These are phyloP conservation scores for Ascosphaera acerosa DNA, from an alignment of 2,329 filamentous ascomycete species.

Conservation along the genomic window DNA sequence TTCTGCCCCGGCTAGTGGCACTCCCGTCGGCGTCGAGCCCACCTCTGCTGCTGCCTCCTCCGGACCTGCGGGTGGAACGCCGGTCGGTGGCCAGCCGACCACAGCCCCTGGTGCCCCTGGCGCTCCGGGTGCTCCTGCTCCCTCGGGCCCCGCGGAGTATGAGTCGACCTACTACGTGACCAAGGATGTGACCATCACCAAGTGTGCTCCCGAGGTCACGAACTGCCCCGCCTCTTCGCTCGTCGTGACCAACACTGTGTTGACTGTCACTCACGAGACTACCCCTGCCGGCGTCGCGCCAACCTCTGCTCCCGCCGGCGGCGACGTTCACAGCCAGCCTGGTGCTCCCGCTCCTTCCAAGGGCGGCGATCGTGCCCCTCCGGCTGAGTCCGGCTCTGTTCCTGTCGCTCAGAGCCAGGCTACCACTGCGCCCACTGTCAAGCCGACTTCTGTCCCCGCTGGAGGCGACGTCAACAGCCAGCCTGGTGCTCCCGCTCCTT, in stretches of 20 bases:
- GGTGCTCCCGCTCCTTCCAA: no score
- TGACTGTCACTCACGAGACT: neutral
- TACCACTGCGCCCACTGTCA: no score
- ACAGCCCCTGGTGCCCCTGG: neutral
- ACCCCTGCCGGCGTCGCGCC: conserved; percentile 1
- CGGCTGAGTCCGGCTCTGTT: no score
- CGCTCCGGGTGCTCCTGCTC: no score
- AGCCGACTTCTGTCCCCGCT: no score
- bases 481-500: no score
- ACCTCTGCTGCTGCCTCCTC: neutral
- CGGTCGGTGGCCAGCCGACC: neutral
- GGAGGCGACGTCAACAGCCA: no score
- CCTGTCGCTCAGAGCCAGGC: no score
- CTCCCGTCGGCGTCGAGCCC: neutral
- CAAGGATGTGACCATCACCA: conserved; percentile 36
- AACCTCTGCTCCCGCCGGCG: neutral
- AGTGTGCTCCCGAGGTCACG: conserved; percentile 33
- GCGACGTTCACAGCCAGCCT: no score
- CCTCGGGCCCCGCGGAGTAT: neutral
- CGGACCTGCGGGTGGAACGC: neutral
- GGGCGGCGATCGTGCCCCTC: no score
- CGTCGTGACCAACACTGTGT: neutral
- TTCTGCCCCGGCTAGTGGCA: neutral
- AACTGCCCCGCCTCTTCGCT: conserved; percentile 24
- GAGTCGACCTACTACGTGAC: conserved; percentile 29